Base-by-base conservation (phyloP, 2,329 filamentous ascomycete genomes). In the Penicillium sp. region DNA sequence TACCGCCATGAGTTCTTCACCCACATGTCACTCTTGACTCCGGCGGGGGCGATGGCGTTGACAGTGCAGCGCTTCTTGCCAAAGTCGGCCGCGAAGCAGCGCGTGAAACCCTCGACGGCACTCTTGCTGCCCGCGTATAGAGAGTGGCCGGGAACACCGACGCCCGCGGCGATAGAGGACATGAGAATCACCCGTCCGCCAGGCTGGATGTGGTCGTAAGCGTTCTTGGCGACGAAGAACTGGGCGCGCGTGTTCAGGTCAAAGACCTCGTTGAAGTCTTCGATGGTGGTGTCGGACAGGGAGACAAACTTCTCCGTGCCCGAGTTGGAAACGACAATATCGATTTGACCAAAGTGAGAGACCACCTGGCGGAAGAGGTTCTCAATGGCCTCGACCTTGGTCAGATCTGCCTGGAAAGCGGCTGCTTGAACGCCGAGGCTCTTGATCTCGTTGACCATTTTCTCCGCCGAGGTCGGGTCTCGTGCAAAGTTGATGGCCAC, bases 71-170 rank as follows among this genome's bases (percentile, higher is more conserved):
- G 48, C 52, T 82, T 77, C 71, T 84, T 78, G 46, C 84, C 81
- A 56, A 79, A 82, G 72, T 86, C 83, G 64, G 77, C 83, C 4
- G 86, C 83, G 70, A 89, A 85, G 58, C 79, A 82, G 66, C 86
- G 84, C 57, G 86, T 84, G 68, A 89, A 87, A 9, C 84, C 84
- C 69, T 88, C 86, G 51, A 89, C 83, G 34, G 86, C 82, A 58
- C 84, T 86, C 76, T 90, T 90, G 67, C 77, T 82, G 11, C 81
- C 85, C 24, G 85, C 85, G 75, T 90, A 90, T 41, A 90, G 76
- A 11, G 83, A 77, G 66, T 89, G 85, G 62, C 82, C 80, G 51
- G 83, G 82, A 13, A 89, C 83, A 42, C 79, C 83, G 65, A 81
- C 78, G 48, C 70, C 85, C 73, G 85, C 68, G 65, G 84, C 69